A percentile compares a stretch with the other conserved stretches of the same genome.
Conservation (phyloP, 352 stramenopile species). For the Pythium vanterpoolii region DNA sequence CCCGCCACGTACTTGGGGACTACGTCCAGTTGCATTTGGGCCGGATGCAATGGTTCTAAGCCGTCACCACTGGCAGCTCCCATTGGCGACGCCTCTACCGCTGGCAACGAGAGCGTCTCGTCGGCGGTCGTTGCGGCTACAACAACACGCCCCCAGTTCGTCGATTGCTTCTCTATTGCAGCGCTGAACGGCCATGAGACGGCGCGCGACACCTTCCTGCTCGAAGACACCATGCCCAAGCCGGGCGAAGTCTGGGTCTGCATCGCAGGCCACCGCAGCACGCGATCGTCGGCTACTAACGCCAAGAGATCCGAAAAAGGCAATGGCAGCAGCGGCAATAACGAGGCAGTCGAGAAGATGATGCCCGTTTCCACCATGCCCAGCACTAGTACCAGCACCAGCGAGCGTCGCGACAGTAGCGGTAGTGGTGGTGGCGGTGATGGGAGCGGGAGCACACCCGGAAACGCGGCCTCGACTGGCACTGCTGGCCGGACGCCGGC, state of each 20-base stretch:
- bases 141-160: slow-evolving; percentile 34
- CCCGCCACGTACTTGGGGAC: slow-evolving; percentile 42
- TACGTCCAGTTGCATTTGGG: slow-evolving; percentile 44
- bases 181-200: slow-evolving; percentile 36
- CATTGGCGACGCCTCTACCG: neutral
- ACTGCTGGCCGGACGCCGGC: too few relatives aligned
- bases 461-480: neutral
- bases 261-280: slow-evolving; percentile 44
- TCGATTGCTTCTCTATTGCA: slow-evolving; percentile 55
- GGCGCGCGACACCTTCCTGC: slow-evolving; percentile 48
- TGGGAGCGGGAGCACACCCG: neutral
- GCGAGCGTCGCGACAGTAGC: neutral
- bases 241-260: slow-evolving; percentile 75
- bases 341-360: neutral
- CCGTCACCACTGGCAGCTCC: too few relatives aligned
- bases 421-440: neutral
- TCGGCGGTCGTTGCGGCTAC: slow-evolving; percentile 20
- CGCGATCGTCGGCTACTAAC: slow-evolving; percentile 29
- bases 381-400: neutral
- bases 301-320: slow-evolving; percentile 20
- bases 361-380: neutral
- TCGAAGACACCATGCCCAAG: slow-evolving; percentile 78
- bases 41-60: neutral
- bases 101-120: slow-evolving; percentile 8
- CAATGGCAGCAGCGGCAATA: slow-evolving; percentile 16